Evolutionary conservation across 2,329 filamentous ascomycete species (phyloP).

Genomic region (Fusarium camptoceras): DNA sequence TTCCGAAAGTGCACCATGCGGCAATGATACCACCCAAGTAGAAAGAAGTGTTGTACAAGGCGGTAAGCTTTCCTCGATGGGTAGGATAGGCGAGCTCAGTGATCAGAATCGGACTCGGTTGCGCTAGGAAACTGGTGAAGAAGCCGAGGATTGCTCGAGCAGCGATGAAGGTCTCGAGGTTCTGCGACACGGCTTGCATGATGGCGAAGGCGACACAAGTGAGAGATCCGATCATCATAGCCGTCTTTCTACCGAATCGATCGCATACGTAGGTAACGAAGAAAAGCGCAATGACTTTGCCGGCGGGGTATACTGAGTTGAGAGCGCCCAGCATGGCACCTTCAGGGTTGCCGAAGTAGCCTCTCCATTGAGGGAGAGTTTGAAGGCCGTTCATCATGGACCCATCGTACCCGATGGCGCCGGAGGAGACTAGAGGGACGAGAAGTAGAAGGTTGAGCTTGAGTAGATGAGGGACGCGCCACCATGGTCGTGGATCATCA

Average conservation of each 20-base stretch:
- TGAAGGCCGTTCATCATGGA: slow-evolving; percentile 61
- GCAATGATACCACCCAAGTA: slow-evolving; percentile 49
- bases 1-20: slow-evolving; percentile 48
- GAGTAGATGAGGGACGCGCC: slow-evolving; percentile 55
- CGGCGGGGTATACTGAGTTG: slow-evolving; percentile 53
- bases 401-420: slow-evolving; percentile 60
- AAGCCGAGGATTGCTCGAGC: slow-evolving; percentile 51
- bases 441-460: slow-evolving; percentile 58
- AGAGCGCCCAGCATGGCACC: slow-evolving; percentile 54
- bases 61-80: slow-evolving; percentile 50
- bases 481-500: slow-evolving; percentile 56
- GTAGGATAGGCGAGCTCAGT: slow-evolving; percentile 52
- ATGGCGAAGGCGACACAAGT: slow-evolving; percentile 47
- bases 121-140: slow-evolving; percentile 47
- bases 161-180: slow-evolving; percentile 47
- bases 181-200: slow-evolving; percentile 49
- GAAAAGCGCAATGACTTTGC: slow-evolving; percentile 54
- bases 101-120: slow-evolving; percentile 50
- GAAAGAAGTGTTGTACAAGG: slow-evolving; percentile 51
- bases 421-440: slow-evolving; percentile 57
- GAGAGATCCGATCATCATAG: slow-evolving; percentile 52
- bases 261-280: slow-evolving; percentile 54
- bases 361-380: slow-evolving; percentile 55
- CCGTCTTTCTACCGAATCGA: slow-evolving; percentile 54
- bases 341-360: slow-evolving; percentile 54